Percentiles rank a stretch among this genome's conserved stretches.
These are phyloP conservation scores for Sporothrix humicola DNA, from an alignment of 2,329 filamentous ascomycete species.

Conservation along the genomic window DNA sequence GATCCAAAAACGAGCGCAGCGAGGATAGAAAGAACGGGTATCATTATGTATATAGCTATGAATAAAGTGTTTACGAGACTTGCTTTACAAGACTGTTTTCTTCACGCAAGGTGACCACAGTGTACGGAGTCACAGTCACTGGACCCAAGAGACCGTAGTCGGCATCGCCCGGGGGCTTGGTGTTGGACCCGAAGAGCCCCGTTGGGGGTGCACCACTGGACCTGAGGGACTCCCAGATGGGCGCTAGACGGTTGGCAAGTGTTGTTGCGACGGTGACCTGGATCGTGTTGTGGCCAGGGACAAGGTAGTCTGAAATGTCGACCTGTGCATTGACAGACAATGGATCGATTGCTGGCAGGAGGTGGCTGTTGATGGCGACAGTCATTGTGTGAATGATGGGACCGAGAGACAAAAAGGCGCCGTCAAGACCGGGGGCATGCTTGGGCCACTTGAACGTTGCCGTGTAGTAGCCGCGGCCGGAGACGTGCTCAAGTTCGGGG, in stretches of 20 bases:
- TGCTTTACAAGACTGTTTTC: too few species aligned
- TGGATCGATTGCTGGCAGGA: not conserved
- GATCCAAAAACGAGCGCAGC: too few species aligned
- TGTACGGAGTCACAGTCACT: not conserved
- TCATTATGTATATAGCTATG: too few species aligned
- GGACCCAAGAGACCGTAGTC: conserved; percentile 17
- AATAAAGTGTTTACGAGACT: too few species aligned
- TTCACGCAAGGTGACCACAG: too few species aligned
- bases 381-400: not conserved
- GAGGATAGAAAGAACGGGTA: too few species aligned
- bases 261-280: not conserved
- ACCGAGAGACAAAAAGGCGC: not conserved
- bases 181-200: not conserved
- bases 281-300: not conserved
- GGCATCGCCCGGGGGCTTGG: conserved; percentile 3
- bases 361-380: not conserved
- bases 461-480: conserved; percentile 10
- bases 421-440: too few species aligned
- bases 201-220: conserved; percentile 7
- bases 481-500: not conserved
- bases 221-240: not conserved
- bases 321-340: not conserved
- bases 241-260: conserved; percentile 20
- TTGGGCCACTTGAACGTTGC: not conserved
- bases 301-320: not conserved